Conservation (phyloP, 176 grass and related monocot genomes). For the Triticum timopheevii region DNA sequence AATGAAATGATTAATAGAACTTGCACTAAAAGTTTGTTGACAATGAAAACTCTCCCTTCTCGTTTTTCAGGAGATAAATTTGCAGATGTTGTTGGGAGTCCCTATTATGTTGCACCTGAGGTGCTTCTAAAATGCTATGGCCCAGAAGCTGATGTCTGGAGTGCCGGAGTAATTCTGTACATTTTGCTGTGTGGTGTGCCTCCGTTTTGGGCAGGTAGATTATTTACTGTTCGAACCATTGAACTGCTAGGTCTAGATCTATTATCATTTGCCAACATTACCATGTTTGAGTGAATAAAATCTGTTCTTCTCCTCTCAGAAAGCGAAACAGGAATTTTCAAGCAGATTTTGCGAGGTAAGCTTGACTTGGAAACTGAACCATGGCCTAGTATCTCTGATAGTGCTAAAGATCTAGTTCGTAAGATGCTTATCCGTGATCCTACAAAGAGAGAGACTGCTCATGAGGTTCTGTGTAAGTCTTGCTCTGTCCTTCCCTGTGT, state of each 20-base stretch:
- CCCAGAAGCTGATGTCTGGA: constrained; percentile 98
- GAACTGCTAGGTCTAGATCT: constrained; percentile 8
- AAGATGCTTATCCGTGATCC: constrained; percentile 91
- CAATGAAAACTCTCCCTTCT: neutral
- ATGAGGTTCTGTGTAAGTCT: constrained; percentile 96
- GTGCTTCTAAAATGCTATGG: constrained; percentile 87
- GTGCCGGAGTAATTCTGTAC: constrained; percentile 96
- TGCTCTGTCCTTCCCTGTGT: neutral
- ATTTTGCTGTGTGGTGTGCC: constrained; percentile 96
- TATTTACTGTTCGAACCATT: constrained; percentile 18
- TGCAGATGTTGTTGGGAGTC: constrained; percentile 91
- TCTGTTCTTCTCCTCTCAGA: constrained; percentile 51
- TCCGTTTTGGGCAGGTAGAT: constrained; percentile 93
- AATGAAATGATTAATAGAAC: neutral
- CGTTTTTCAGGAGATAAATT: constrained; percentile 72
- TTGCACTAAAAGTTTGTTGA: neutral
- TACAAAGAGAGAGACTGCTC: constrained; percentile 70
- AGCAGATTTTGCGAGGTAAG: constrained; percentile 86
- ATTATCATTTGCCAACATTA: neutral
- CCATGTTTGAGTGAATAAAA: constrained; percentile 21
- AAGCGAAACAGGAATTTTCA: constrained; percentile 95
- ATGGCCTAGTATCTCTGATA: constrained; percentile 90
- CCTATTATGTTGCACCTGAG: constrained; percentile 98
- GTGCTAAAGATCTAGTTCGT: constrained; percentile 88
- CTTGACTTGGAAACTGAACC: constrained; percentile 92